These are phyloP conservation scores for Arabis hirsuta DNA, from an alignment of 345 rosid species.

Conservation along the genomic window DNA sequence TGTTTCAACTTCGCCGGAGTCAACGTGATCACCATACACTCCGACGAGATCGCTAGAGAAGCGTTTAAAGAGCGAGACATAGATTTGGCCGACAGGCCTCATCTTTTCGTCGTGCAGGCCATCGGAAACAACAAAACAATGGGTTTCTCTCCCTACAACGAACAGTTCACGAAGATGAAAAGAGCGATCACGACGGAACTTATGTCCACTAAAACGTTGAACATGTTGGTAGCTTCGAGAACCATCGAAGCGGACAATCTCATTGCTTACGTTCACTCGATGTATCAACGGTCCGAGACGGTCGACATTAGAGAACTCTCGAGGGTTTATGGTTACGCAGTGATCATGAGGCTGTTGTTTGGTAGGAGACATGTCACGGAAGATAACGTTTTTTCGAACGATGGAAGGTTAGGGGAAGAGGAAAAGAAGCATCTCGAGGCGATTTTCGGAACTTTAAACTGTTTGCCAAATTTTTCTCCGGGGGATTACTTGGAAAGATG, in stretches of 20 bases:
- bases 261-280: constrained; percentile 43
- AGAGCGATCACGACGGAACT: constrained; percentile 44
- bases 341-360: constrained; percentile 42
- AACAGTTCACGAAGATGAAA: constrained; percentile 56
- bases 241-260: constrained; percentile 56
- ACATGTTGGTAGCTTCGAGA: constrained; percentile 45
- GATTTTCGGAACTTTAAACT: constrained; percentile 27
- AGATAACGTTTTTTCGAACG: not conserved
- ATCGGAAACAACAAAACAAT: constrained; percentile 33
- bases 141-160: constrained; percentile 32
- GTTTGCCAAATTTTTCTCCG: constrained; percentile 23
- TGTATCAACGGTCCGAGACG: constrained; percentile 35
- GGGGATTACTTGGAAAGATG: constrained; percentile 31
- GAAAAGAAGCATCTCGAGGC: constrained; percentile 39
- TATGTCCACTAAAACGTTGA: constrained; percentile 29
- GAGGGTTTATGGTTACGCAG: constrained; percentile 39
- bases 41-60: constrained; percentile 49
- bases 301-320: constrained; percentile 31
- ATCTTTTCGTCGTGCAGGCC: not conserved
- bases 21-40: constrained; percentile 40
- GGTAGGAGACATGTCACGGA: constrained; percentile 32
- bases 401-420: constrained; percentile 31
- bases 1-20: constrained; percentile 48
- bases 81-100: constrained; percentile 47
- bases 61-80: constrained; percentile 46